A percentile compares a stretch with the other conserved stretches of the same genome.
These are phyloP conservation scores for Candolleomyces aberdarensis DNA, from an alignment of 768 basidiomycete species.

Conservation along the genomic window DNA sequence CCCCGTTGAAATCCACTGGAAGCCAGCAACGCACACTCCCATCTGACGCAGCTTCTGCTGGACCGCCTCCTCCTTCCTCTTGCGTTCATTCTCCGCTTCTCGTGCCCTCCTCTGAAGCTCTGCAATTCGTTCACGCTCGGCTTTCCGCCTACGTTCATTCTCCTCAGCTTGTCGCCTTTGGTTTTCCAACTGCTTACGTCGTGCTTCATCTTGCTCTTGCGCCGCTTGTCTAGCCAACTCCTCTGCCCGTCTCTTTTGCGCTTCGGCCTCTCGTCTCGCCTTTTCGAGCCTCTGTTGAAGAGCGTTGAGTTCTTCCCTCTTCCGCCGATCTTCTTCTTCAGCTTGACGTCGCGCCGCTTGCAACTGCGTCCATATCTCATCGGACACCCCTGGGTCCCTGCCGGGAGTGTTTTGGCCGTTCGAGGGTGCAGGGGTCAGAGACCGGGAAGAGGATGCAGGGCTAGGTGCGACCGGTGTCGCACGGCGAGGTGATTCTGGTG, in stretches of 20 bases:
- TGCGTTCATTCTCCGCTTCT: no score
- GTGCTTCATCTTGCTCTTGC: conserved; percentile 23
- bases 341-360: conserved; percentile 36
- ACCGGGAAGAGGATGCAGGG: neutral
- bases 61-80: conserved; percentile 35
- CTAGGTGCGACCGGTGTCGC: no score
- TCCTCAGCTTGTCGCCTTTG: conserved; percentile 24
- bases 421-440: conserved; percentile 4
- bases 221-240: conserved; percentile 7
- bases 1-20: conserved; percentile 6
- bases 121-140: conserved; percentile 13
- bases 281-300: conserved; percentile 6
- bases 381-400: conserved; percentile 52
- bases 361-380: conserved; percentile 49
- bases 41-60: conserved; percentile 42
- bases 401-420: neutral
- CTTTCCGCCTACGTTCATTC: conserved; percentile 15
- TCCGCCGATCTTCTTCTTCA: conserved; percentile 25
- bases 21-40: conserved; percentile 41
- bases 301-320: conserved; percentile 3
- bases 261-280: conserved; percentile 15
- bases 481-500: neutral
- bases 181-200: conserved; percentile 26
- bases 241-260: neutral
- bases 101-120: neutral